Conservation (phyloP, 352 stramenopile genomes). For the Globisporangium radiosum region DNA sequence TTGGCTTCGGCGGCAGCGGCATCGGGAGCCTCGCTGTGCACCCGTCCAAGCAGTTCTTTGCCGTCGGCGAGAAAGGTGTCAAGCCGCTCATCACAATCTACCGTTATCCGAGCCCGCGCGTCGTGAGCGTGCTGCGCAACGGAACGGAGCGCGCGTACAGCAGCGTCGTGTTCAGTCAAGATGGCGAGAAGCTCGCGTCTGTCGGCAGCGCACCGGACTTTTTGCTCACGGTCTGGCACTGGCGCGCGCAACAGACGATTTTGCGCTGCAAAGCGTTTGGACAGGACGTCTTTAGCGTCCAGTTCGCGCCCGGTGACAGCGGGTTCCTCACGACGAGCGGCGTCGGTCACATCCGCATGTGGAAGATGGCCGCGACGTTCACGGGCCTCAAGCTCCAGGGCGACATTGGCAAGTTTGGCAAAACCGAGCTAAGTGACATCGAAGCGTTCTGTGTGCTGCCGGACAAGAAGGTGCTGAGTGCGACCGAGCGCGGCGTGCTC, state of each 20-base stretch:
- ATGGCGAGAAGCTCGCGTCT: constrained; percentile 86
- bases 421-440: constrained; percentile 92
- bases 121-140: constrained; percentile 71
- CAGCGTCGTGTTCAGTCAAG: constrained; percentile 62
- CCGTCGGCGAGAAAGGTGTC: constrained; percentile 84
- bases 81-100: constrained; percentile 88
- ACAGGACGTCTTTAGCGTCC: constrained; percentile 91
- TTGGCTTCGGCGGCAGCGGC: constrained; percentile 59
- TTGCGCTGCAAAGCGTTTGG: constrained; percentile 92
- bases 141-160: constrained; percentile 83
- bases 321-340: constrained; percentile 90
- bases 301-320: constrained; percentile 84
- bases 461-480: constrained; percentile 91
- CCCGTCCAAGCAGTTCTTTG: constrained; percentile 65
- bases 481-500: constrained; percentile 80
- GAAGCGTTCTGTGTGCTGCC: constrained; percentile 91
- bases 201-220: constrained; percentile 87
- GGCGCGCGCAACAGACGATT: constrained; percentile 84
- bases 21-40: constrained; percentile 71
- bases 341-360: constrained; percentile 93
- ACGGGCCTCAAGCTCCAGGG: constrained; percentile 94
- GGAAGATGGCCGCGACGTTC: constrained; percentile 95
- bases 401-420: constrained; percentile 95
- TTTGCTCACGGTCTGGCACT: constrained; percentile 92
- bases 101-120: constrained; percentile 65